Evolutionary conservation across 2,329 filamentous ascomycete genomes (phyloP), one percentile per base, ranked within the genome.

Genomic region (Alternaria gaisen): DNA sequence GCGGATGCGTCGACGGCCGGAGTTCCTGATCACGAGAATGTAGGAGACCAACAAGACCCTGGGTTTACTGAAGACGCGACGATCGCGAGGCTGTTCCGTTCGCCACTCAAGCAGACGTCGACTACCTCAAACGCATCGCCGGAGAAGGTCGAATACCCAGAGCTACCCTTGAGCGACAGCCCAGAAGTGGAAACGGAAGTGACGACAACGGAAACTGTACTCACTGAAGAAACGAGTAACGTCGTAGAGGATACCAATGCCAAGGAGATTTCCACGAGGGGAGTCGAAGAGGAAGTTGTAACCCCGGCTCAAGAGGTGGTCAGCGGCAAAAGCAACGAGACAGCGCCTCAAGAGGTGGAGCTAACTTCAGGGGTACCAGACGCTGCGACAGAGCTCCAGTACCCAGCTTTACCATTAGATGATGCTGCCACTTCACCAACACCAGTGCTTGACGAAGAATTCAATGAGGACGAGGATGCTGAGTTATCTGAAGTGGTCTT

Each of bases 31-130:
- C 36, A 61, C 41, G 60, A 71, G 26, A 59, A 56, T 24, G 22
- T 60, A 30, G 50, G 28, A 18, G 18, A 44, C 52, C 38, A 43
- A 44, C 22, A 43, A 16, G 51, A 53, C 5, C 43, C 52, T 7
- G 40, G 46, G 7, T 28, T 44, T 22, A 22, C 61, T 1, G 66
- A 73, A 22, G 71, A 74, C 28, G 64, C 63, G 1, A 75, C 68
- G 9, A 52, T 68, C 5, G 58, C 60, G 8, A 60, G 61, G 4
- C 53, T 73, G n/a, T 75, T 75, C 56, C 64, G 65, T 20, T 71
- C 71, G 1, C 66, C 72, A n/a, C 44, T 28, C 16, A 71, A 71
- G 41, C 22, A 20, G 12, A 6, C 14, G 2, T 43, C 51, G 20
- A 16, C 32, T 10, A 16, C 6, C 32, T 11, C 14, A n/a, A 28